Base-by-base conservation (phyloP, 108 stramenopile species). In the Cyclotella choctawhatcheeana region DNA sequence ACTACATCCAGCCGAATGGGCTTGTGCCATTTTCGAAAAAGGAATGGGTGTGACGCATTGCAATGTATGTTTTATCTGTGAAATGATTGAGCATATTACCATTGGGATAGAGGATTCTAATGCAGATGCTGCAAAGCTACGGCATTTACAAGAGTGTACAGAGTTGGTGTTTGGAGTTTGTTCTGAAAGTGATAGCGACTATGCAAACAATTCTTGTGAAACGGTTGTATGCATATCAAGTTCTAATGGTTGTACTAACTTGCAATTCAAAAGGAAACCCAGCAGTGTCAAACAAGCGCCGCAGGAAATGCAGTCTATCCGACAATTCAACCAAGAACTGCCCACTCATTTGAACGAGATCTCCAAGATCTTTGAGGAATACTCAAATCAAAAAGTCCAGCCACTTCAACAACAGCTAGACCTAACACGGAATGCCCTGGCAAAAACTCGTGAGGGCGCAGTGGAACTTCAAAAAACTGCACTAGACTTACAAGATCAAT, bases 1-100 rank as follows among this genome's bases (percentile, higher is more conserved):
- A 26, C 17, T 72, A 0, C 65, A 61, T 47, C 34, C 27, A 16
- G 3, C 58, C 26, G 77, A 79, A 16, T 34, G 59, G 56, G 77
- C 34, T 0, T 79, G 48, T 35, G 44, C 48, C 27, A 71, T 79
- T 43, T 72, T 79, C 25, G 59, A 67, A 20, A 48, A 31, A 27
- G 77, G 77, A 2, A 70, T 79, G 52, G 31, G 35, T 16, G 66
- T 79, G 0, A 40, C 69, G 20, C 77, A 79, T 51, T 79, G 77
- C 32, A 79, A 79, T 67, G 77, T 35, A 2, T 29, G 70, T 0
- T 79, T 72, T 25, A 31, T 72, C 20, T 53, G 40, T 22, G 65
- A 79, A 5, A 61, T 67, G 66, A 67, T 79, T 62, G 30, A 59
- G n/a, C 40, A 61, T 54, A 77, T 77, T 37, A 44, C 59, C 37